Evolutionary conservation across 164 flowering plant genomes (phyloP).

Genomic region (Magnolia changhungtana): DNA sequence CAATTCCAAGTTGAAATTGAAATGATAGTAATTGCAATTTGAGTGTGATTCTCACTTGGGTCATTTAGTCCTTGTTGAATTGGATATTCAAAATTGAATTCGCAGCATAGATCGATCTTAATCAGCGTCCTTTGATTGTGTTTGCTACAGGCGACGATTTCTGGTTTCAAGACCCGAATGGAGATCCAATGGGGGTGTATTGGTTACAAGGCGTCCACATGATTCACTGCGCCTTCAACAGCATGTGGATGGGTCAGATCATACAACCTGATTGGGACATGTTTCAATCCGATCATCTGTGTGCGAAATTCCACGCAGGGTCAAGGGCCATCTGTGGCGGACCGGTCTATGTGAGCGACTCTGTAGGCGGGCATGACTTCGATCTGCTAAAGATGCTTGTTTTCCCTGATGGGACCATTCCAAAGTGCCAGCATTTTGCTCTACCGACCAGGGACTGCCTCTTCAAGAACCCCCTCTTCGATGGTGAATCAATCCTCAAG

Average conservation of each 20-base stretch:
- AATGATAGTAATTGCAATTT: no score
- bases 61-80: no score
- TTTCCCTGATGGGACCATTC: slow-evolving; percentile 79
- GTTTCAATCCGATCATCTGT: slow-evolving; percentile 81
- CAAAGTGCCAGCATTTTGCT: slow-evolving; percentile 66
- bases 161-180: slow-evolving; percentile 93
- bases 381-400: slow-evolving; percentile 69
- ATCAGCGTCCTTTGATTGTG: not conserved
- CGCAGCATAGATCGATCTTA: not conserved
- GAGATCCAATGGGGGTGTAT: slow-evolving; percentile 83
- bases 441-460: slow-evolving; percentile 87
- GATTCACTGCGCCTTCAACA: slow-evolving; percentile 92
- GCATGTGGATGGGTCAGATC: slow-evolving; percentile 91
- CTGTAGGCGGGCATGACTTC: slow-evolving; percentile 68
- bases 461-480: slow-evolving; percentile 81
- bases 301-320: slow-evolving; percentile 81
- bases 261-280: slow-evolving; percentile 95
- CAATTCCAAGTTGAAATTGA: no score
- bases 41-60: no score
- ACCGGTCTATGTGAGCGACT: slow-evolving; percentile 78
- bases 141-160: slow-evolving; percentile 74
- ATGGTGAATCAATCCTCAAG: slow-evolving; percentile 62
- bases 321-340: slow-evolving; percentile 91
- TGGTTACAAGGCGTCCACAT: slow-evolving; percentile 94
- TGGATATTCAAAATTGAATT: not conserved